A percentile compares a stretch with the other conserved stretches of the same genome.
phyloP scores from a whole-genome alignment of 2,329 filamentous ascomycete genomes.

The Zarea fungicola region DNA sequence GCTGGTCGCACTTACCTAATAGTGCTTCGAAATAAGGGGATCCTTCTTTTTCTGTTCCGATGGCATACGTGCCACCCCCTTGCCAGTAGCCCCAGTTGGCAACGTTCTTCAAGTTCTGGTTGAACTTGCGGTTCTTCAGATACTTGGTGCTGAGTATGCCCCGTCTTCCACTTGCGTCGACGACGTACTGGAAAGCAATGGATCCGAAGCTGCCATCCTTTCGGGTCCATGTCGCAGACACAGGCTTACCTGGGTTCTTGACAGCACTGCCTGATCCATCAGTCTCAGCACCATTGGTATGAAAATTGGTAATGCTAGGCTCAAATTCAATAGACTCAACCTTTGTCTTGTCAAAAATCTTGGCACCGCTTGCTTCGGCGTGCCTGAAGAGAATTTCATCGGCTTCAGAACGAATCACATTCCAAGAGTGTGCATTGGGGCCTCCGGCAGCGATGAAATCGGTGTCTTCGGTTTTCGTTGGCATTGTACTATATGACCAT shows the following conservation, averaged over 20 bases:
- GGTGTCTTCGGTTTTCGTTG: slow-evolving; percentile 26
- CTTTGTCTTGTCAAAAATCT: slow-evolving; percentile 35
- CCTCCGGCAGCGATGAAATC: slow-evolving; percentile 38
- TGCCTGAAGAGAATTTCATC: slow-evolving; percentile 41
- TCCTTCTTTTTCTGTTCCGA: slow-evolving; percentile 30
- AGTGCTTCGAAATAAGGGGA: slow-evolving; percentile 41
- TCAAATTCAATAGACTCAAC: slow-evolving; percentile 30
- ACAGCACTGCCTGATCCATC: too few species aligned
- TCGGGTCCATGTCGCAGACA: slow-evolving; percentile 30
- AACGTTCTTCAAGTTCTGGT: slow-evolving; percentile 43
- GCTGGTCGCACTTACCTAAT: slow-evolving; percentile 19
- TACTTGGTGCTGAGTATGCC: slow-evolving; percentile 45
- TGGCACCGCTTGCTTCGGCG: slow-evolving; percentile 33
- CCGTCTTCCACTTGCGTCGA: slow-evolving; percentile 42
- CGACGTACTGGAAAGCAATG: slow-evolving; percentile 41
- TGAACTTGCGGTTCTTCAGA: slow-evolving; percentile 41
- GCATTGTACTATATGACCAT: background rate
- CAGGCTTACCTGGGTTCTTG: slow-evolving; percentile 25
- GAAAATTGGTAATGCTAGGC: background rate
- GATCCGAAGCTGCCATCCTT: slow-evolving; percentile 32
- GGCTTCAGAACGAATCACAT: slow-evolving; percentile 40
- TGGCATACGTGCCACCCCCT: slow-evolving; percentile 26
- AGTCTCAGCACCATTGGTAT: background rate
- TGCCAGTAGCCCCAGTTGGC: slow-evolving; percentile 47
- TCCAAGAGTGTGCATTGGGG: slow-evolving; percentile 36